These are phyloP conservation scores for Knoxdaviesia capensis DNA, from an alignment of 2,329 filamentous ascomycete genomes.

Conservation along the genomic window DNA sequence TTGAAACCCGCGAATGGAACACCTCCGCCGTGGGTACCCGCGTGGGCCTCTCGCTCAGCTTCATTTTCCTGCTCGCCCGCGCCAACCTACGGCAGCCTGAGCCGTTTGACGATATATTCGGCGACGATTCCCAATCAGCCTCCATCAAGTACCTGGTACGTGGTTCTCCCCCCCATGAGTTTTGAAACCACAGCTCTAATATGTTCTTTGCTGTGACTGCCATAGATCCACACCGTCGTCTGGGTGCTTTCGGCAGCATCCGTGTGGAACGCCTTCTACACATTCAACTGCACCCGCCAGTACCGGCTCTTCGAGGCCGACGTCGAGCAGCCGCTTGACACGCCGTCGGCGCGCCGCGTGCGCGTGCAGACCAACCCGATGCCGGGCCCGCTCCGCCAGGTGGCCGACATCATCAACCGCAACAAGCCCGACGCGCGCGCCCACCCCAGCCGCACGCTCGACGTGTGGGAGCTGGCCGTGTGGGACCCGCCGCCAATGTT, in stretches of 20 bases:
- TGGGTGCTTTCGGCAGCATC: conserved; percentile 48
- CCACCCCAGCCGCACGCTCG: conserved; percentile 59
- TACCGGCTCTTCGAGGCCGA: conserved; percentile 83
- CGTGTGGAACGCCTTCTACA: conserved; percentile 59
- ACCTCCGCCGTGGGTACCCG: conserved; percentile 59
- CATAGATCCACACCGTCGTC: conserved; percentile 30
- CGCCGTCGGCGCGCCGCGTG: conserved; percentile 74
- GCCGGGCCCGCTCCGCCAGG: conserved; percentile 52
- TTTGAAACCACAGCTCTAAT: neutral
- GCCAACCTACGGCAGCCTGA: conserved; percentile 43
- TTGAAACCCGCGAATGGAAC: conserved; percentile 83
- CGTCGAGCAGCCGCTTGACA: conserved; percentile 56
- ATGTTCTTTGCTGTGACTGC: conserved; percentile 1
- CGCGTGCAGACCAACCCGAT: conserved; percentile 69
- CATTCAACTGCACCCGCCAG: conserved; percentile 60
- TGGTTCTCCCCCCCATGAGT: neutral
- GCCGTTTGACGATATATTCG: conserved; percentile 65
- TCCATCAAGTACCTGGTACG: conserved; percentile 41
- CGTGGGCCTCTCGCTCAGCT: conserved; percentile 56
- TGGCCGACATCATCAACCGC: conserved; percentile 46
- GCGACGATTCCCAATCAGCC: conserved; percentile 41
- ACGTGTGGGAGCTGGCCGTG: conserved; percentile 87
- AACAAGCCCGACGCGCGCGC: conserved; percentile 64
- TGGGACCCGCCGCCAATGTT: conserved; percentile 86
- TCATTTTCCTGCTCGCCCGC: conserved; percentile 62